Percentiles rank a stretch among this genome's conserved stretches.
phyloP scores from a whole-genome alignment of 2,329 filamentous ascomycete genomes.

The Pestalotiopsis fici region DNA sequence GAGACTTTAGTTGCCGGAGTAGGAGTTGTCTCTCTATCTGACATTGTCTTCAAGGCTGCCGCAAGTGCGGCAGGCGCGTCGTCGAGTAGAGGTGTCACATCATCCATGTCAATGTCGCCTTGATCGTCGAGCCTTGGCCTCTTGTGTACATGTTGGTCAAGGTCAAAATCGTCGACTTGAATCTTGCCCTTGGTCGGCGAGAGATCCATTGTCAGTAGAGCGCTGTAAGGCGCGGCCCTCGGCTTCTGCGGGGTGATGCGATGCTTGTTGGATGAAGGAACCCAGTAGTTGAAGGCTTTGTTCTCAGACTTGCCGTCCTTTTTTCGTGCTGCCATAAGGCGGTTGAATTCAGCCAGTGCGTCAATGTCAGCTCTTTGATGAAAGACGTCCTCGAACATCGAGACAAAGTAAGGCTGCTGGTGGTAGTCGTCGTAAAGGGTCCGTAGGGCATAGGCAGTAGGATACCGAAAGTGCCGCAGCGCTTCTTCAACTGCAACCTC shows the following conservation, averaged over 20 bases:
- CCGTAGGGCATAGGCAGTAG: constrained; percentile 63
- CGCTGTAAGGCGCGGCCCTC: constrained; percentile 49
- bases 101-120: background rate
- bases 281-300: constrained; percentile 55
- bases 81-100: background rate
- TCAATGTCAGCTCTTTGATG: constrained; percentile 56
- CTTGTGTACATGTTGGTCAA: constrained; percentile 28
- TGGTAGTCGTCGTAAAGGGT: constrained; percentile 61
- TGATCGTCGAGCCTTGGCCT: constrained; percentile 26
- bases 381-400: constrained; percentile 60
- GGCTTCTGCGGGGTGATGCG: constrained; percentile 45
- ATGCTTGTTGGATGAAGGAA: constrained; percentile 44
- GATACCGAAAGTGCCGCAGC: constrained; percentile 56
- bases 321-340: constrained; percentile 55
- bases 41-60: background rate
- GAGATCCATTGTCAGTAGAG: constrained; percentile 45
- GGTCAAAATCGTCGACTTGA: constrained; percentile 11
- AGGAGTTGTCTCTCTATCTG: background rate
- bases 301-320: constrained; percentile 56
- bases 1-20: background rate
- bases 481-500: constrained; percentile 61
- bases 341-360: constrained; percentile 52
- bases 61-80: background rate
- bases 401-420: constrained; percentile 51
- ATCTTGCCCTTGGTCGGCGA: constrained; percentile 19